These are phyloP conservation scores for Miscanthus lutarioriparius DNA, from an alignment of 176 grass and related monocot genomes.

Conservation along the genomic window DNA sequence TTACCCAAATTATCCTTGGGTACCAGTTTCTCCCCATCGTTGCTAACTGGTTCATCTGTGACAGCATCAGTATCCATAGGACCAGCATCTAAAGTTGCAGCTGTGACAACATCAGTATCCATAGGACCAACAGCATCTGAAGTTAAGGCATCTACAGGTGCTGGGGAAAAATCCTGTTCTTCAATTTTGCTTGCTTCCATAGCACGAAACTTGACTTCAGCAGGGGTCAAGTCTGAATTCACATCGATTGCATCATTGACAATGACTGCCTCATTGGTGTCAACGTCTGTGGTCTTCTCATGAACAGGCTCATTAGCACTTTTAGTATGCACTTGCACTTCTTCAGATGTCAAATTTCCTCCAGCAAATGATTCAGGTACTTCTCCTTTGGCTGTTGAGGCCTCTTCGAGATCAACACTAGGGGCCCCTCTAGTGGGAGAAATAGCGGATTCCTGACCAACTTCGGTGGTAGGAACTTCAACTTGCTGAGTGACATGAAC, in stretches of 20 bases:
- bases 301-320: conserved; percentile 16
- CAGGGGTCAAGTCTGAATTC: conserved; percentile 25
- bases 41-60: conserved; percentile 20
- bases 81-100: conserved; percentile 39
- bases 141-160: conserved; percentile 24
- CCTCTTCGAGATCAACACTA: conserved; percentile 26
- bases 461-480: conserved; percentile 20
- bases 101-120: conserved; percentile 31
- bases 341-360: conserved; percentile 29
- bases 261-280: conserved; percentile 36
- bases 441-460: conserved; percentile 12
- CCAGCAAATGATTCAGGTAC: conserved; percentile 22
- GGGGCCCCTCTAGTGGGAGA: background rate
- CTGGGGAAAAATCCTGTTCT: conserved; percentile 26
- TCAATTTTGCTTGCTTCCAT: conserved; percentile 42
- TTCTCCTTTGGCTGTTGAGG: conserved; percentile 23
- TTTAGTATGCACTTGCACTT: conserved; percentile 22
- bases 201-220: conserved; percentile 36
- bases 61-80: conserved; percentile 35
- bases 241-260: conserved; percentile 35
- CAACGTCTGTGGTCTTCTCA: conserved; percentile 33
- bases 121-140: conserved; percentile 40
- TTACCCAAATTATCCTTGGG: conserved; percentile 40
- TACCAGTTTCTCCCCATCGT: conserved; percentile 30
- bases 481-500: conserved; percentile 41